Evolutionary conservation across 176 grass and related monocot genomes (phyloP).

Genomic region (Poa annua): DNA sequence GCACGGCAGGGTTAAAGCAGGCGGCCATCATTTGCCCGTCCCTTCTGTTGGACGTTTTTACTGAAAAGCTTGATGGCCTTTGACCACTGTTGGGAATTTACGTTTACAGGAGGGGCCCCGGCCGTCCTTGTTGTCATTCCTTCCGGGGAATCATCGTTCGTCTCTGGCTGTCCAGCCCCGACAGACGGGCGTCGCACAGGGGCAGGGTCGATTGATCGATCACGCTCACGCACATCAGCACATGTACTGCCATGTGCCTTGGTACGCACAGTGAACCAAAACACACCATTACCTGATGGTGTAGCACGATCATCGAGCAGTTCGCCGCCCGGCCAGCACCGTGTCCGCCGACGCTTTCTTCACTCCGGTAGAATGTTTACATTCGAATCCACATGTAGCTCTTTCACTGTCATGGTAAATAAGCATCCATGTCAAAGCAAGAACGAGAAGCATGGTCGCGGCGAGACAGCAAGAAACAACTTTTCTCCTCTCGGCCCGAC

Average conservation of each 20-base stretch:
- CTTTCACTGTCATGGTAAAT: background rate
- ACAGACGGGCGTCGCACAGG: background rate
- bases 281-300: conserved; percentile 20
- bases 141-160: background rate
- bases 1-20: conserved; percentile 38
- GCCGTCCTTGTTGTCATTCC: background rate
- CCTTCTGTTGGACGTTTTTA: conserved; percentile 23
- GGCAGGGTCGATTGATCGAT: background rate
- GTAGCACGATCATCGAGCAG: conserved; percentile 20
- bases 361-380: background rate
- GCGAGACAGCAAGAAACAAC: conserved; percentile 6
- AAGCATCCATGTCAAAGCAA: background rate
- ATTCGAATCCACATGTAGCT: too few relatives aligned
- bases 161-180: background rate
- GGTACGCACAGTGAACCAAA: background rate
- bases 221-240: background rate
- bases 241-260: background rate
- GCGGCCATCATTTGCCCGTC: conserved; percentile 8
- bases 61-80: conserved; percentile 8
- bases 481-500: conserved; percentile 49
- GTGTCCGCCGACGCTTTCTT: conserved; percentile 34
- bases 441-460: background rate
- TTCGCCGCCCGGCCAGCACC: background rate
- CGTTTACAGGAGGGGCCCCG: background rate
- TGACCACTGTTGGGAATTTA: conserved; percentile 30